Evolutionary conservation across 768 basidiomycete species (phyloP).

Genomic region (Russula brevipes): DNA sequence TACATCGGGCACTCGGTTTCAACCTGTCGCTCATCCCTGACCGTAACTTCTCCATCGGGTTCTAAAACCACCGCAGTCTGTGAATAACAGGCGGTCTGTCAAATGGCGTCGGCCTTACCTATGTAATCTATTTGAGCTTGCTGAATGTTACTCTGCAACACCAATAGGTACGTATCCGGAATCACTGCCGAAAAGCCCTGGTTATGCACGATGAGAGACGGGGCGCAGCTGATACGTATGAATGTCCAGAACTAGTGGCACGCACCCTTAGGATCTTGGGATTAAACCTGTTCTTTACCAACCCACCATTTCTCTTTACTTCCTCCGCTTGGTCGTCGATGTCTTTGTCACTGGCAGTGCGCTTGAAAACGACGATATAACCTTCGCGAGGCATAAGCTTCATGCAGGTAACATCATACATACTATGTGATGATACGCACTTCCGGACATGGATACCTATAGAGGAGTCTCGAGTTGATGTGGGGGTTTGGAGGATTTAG

Average conservation of each 20-base stretch:
- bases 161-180: slow-evolving; percentile 31
- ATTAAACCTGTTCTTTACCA: slow-evolving; percentile 40
- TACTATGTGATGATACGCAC: slow-evolving; percentile 13
- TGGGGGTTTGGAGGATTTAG: background rate
- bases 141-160: slow-evolving; percentile 33
- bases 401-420: background rate
- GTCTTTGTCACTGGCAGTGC: slow-evolving; percentile 36
- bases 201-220: background rate
- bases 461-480: background rate
- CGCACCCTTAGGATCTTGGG: slow-evolving; percentile 13
- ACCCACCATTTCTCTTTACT: slow-evolving; percentile 41
- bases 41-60: slow-evolving; percentile 40
- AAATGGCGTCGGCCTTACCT: slow-evolving; percentile 32
- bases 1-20: background rate
- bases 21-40: slow-evolving; percentile 28
- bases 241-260: background rate
- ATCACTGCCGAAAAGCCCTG: slow-evolving; percentile 45
- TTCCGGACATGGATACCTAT: slow-evolving; percentile 25
- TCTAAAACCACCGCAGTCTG: slow-evolving; percentile 31
- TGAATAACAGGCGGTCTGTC: background rate
- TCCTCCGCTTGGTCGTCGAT: slow-evolving; percentile 40
- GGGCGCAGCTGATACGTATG: background rate
- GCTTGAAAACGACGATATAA: slow-evolving; percentile 56
- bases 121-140: slow-evolving; percentile 41
- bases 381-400: slow-evolving; percentile 33